Evolutionary conservation across 148 eudicot genomes (phyloP), one percentile per base, ranked within the genome.

Genomic region (Simmondsia chinensis): DNA sequence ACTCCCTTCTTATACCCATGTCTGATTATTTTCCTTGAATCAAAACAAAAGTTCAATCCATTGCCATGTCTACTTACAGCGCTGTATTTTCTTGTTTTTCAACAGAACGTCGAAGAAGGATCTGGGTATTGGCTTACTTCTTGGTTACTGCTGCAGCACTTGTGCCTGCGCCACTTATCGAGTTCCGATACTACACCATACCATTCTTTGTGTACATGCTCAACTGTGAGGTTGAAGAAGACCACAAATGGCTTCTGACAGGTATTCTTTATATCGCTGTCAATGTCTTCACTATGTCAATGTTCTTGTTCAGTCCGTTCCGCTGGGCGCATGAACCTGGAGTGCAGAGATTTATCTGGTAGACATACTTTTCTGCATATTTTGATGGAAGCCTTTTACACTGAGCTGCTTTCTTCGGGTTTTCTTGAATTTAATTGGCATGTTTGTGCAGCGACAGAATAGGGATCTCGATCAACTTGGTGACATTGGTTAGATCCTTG

Each of bases 141-240:
- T 43, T 84, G 50, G 97, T 93, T 39, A 69, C 72, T 38, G 78
- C 77, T 33, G 88, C 89, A 36, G 68, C 65, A 43, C 86, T 91
- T 7, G 51, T 91, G 45, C 97, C 97, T 14, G 54, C 95, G 26
- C 97, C 95, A 18, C 22, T 91, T 58, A 69, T 91, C 12, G 97
- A 91, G 76, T 84, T 91, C 57, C 65, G 97, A 71, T 91, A 91
- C 66, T 85, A 91, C 34, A 91, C 97, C 0, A 85, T 85, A 37
- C 94, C 97, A 2, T 85, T 84, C 66, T 89, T 81, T 58, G 71
- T 84, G 63, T 61, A 80, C 19, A 46, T 78, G 54, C 94, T 89
- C 12, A 79, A 85, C 54, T 66, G 73, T 5, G 56, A 60, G 9
- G 47, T 56, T 5, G 45, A 54, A 13, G 58, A 65, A 22, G 65